Evolutionary conservation across 805 yeast species (phyloP).

Genomic region (Candida michaelii): DNA sequence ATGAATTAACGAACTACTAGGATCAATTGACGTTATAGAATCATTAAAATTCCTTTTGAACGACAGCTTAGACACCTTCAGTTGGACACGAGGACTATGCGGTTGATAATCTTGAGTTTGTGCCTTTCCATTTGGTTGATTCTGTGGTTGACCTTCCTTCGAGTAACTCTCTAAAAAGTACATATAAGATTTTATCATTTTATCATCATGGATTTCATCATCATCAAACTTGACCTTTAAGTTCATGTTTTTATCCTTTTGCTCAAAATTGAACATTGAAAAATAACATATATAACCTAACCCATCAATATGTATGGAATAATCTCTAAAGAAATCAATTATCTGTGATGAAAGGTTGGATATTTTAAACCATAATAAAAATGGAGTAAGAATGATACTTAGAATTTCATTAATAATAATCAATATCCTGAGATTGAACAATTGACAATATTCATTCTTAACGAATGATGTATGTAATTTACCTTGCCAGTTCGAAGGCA

Average conservation of each 20-base stretch:
- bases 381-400: conserved; percentile 82
- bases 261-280: conserved; percentile 87
- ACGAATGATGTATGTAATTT: conserved; percentile 81
- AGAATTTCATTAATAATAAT: conserved; percentile 75
- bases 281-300: conserved; percentile 91
- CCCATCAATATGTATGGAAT: conserved; percentile 88
- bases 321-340: conserved; percentile 88
- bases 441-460: conserved; percentile 74
- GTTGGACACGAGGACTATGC: background rate
- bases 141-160: background rate
- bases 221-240: conserved; percentile 16
- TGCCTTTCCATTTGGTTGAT: background rate
- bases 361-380: conserved; percentile 81
- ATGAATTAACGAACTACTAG: conserved; percentile 12
- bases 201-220: conserved; percentile 56
- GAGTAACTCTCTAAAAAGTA: conserved; percentile 80
- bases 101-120: background rate
- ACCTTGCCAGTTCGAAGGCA: conserved; percentile 87
- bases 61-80: no score
- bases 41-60: background rate
- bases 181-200: conserved; percentile 89
- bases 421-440: conserved; percentile 72
- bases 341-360: conserved; percentile 73
- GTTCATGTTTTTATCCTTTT: conserved; percentile 46
- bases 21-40: conserved; percentile 9